phyloP scores from a whole-genome alignment of 352 stramenopile genomes.

The Globisporangium solare region DNA sequence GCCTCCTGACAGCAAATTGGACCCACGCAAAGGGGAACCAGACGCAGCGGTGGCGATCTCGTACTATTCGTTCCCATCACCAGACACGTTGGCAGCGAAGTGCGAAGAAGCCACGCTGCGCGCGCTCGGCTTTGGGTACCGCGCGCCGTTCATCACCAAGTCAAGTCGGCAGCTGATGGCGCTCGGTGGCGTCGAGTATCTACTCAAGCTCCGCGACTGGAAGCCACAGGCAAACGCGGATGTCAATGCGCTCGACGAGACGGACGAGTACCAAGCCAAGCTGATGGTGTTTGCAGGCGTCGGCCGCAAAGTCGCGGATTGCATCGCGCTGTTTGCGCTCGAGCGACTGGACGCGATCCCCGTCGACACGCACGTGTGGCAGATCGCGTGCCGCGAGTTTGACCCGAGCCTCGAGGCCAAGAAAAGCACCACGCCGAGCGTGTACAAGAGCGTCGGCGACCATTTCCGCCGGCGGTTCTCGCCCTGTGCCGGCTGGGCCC shows the following conservation, averaged over 20 bases:
- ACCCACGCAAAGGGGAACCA: neutral
- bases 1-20: neutral
- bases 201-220: slow-evolving; percentile 43
- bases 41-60: slow-evolving; percentile 1
- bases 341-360: slow-evolving; percentile 91
- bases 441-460: slow-evolving; percentile 89
- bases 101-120: slow-evolving; percentile 86
- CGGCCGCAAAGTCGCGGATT: slow-evolving; percentile 96
- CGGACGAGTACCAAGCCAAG: slow-evolving; percentile 36
- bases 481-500: slow-evolving; percentile 91
- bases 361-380: slow-evolving; percentile 96
- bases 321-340: slow-evolving; percentile 95
- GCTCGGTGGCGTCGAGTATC: slow-evolving; percentile 57
- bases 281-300: slow-evolving; percentile 81
- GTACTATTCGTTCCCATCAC: slow-evolving; percentile 91
- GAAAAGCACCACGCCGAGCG: slow-evolving; percentile 79
- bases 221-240: neutral
- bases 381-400: slow-evolving; percentile 90
- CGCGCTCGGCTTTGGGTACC: slow-evolving; percentile 85
- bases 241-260: neutral
- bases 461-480: slow-evolving; percentile 92
- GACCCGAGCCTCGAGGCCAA: slow-evolving; percentile 34
- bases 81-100: slow-evolving; percentile 57
- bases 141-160: slow-evolving; percentile 86
- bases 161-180: slow-evolving; percentile 65